Percentiles rank a stretch among this genome's conserved stretches.
These are phyloP conservation scores for Camelina laxa DNA, from an alignment of 345 rosid genomes.

Conservation along the genomic window DNA sequence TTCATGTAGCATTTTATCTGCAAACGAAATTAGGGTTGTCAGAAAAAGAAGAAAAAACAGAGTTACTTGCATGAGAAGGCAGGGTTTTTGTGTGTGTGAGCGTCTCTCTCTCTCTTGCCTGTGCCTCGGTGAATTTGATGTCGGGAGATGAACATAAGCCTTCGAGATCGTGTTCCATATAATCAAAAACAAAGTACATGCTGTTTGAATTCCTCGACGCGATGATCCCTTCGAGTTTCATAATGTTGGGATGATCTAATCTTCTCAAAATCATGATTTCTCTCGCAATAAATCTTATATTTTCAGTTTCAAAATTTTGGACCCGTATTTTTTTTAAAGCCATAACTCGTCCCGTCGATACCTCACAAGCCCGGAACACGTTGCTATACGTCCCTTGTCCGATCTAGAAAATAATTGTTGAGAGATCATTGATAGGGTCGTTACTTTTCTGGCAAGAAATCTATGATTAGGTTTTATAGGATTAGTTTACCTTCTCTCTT, in stretches of 20 bases:
- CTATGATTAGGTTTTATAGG: constrained; percentile 13
- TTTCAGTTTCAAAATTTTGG: constrained; percentile 75
- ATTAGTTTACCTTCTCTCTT: constrained; percentile 67
- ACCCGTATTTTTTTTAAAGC: constrained; percentile 79
- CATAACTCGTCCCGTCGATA: constrained; percentile 67
- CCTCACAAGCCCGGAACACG: constrained; percentile 77
- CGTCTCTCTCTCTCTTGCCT: constrained; percentile 46
- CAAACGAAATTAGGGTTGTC: background rate
- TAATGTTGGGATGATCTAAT: constrained; percentile 79
- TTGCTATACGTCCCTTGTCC: constrained; percentile 93
- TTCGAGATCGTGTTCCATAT: constrained; percentile 85
- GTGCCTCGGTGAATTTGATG: constrained; percentile 64
- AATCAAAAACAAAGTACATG: constrained; percentile 77
- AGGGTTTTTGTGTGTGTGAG: background rate
- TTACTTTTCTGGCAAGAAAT: constrained; percentile 30
- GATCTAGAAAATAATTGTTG: constrained; percentile 48
- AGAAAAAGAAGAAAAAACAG: background rate
- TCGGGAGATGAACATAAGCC: constrained; percentile 68
- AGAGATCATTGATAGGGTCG: background rate
- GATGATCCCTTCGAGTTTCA: constrained; percentile 72
- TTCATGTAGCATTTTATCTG: constrained; percentile 82
- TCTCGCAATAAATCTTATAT: constrained; percentile 78
- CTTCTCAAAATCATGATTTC: constrained; percentile 78
- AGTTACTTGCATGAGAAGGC: constrained; percentile 13
- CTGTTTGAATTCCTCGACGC: constrained; percentile 65